These are phyloP conservation scores for Penicillium lagena DNA, from an alignment of 495 filamentous ascomycete genomes.

Conservation along the genomic window DNA sequence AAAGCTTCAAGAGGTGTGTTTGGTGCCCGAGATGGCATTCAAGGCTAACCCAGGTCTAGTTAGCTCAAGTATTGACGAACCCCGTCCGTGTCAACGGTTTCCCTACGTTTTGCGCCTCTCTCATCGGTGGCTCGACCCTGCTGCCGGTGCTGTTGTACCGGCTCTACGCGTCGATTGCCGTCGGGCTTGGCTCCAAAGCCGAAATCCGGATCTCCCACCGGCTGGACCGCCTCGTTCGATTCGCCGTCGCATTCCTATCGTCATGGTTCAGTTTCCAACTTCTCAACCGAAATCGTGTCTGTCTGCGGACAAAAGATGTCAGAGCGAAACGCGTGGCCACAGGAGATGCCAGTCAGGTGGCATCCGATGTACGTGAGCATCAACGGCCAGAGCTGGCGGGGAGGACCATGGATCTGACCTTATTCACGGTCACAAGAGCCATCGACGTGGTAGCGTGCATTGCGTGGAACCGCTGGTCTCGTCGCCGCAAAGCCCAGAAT, in stretches of 20 bases:
- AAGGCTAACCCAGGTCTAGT: conserved; percentile 17
- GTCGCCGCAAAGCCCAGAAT: conserved; percentile 21
- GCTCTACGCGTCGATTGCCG: conserved; percentile 20
- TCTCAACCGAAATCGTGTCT: conserved; percentile 33
- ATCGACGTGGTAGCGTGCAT: conserved; percentile 64
- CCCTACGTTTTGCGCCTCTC: conserved; percentile 71
- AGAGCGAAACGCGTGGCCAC: conserved; percentile 1
- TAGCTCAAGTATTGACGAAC: conserved; percentile 28
- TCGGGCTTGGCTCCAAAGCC: conserved; percentile 6
- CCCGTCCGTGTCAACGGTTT: conserved; percentile 50
- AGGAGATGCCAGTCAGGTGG: conserved; percentile 33
- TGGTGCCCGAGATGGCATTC: not conserved
- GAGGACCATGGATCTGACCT: conserved; percentile 77
- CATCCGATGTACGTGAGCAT: conserved; percentile 13
- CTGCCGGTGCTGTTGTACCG: conserved; percentile 42
- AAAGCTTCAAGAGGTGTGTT: conserved; percentile 34
- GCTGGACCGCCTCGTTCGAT: conserved; percentile 26
- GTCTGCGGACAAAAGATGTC: conserved; percentile 7
- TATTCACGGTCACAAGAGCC: conserved; percentile 73
- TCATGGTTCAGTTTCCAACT: conserved; percentile 42
- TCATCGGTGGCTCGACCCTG: conserved; percentile 72
- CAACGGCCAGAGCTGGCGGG: conserved; percentile 48
- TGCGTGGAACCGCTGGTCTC: conserved; percentile 50
- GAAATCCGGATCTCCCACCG: conserved; percentile 9
- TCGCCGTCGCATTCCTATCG: conserved; percentile 36